phyloP scores from a whole-genome alignment of 2,329 filamentous ascomycete species.

The Paecilomyces sp. region DNA sequence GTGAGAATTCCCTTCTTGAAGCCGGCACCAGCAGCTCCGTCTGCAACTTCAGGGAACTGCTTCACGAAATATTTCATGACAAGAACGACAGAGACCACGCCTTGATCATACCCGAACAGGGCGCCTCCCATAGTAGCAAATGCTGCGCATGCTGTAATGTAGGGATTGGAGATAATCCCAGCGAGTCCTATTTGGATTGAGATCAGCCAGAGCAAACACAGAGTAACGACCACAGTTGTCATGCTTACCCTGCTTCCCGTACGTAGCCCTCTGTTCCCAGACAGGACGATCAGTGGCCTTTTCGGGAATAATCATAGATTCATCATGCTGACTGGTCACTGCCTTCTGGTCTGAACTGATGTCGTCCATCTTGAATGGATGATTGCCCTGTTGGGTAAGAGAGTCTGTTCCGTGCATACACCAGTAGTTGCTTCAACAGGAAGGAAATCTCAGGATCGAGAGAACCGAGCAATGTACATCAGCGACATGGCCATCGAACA shows the following conservation, averaged over 20 bases:
- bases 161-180: constrained; percentile 36
- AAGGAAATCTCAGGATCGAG: background rate
- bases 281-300: background rate
- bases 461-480: background rate
- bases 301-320: background rate
- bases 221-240: background rate
- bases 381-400: background rate
- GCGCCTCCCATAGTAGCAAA: constrained; percentile 49
- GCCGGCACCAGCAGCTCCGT: constrained; percentile 20
- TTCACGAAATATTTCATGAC: constrained; percentile 39
- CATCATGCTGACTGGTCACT: background rate
- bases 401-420: background rate
- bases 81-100: constrained; percentile 48
- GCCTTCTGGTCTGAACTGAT: background rate
- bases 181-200: constrained; percentile 22
- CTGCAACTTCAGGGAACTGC: constrained; percentile 32
- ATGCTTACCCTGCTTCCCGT: background rate
- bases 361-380: background rate
- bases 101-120: constrained; percentile 50
- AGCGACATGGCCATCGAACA: background rate
- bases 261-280: background rate
- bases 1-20: constrained; percentile 32
- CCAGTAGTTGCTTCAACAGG: background rate
- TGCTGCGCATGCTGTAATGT: constrained; percentile 39
- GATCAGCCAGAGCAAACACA: background rate